A percentile compares a stretch with the other conserved stretches of the same genome.
Evolutionary conservation across 495 filamentous ascomycete genomes (phyloP).

Genomic region (Podospora didyma): DNA sequence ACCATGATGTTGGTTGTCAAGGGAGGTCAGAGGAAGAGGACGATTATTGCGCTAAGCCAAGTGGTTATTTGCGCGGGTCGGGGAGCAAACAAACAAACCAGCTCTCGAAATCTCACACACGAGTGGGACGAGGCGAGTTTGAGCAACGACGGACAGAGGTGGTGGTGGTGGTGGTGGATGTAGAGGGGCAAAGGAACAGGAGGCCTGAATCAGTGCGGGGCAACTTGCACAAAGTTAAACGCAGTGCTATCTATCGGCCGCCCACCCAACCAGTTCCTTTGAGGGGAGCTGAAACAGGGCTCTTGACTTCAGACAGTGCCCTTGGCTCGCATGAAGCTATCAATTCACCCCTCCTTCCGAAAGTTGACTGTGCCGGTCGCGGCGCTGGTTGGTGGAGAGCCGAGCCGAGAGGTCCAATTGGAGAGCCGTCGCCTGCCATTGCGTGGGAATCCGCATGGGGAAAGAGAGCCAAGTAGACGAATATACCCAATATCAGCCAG

Average conservation of each 20-base stretch:
- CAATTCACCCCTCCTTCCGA: neutral
- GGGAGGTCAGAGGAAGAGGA: neutral
- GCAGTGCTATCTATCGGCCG: neutral
- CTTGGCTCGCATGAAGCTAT: constrained; percentile 2
- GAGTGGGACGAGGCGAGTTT: neutral
- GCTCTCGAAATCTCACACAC: neutral
- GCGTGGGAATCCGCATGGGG: too few relatives aligned
- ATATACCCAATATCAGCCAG: too few relatives aligned
- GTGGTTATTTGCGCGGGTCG: neutral
- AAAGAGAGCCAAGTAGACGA: too few relatives aligned
- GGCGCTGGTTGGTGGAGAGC: neutral
- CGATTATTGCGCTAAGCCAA: neutral
- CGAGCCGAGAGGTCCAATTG: neutral
- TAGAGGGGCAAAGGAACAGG: neutral
- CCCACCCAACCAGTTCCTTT: neutral
- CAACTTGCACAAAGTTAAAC: neutral
- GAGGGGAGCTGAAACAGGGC: neutral
- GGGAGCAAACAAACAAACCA: neutral
- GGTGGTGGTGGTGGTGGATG: neutral
- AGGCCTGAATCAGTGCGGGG: neutral
- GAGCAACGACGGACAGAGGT: neutral
- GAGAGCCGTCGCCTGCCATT: neutral
- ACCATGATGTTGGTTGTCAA: neutral
- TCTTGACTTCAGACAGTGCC: neutral
- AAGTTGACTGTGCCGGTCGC: neutral